phyloP scores from a whole-genome alignment of 169 alveolate species.

The Cryptosporidium parvum region DNA sequence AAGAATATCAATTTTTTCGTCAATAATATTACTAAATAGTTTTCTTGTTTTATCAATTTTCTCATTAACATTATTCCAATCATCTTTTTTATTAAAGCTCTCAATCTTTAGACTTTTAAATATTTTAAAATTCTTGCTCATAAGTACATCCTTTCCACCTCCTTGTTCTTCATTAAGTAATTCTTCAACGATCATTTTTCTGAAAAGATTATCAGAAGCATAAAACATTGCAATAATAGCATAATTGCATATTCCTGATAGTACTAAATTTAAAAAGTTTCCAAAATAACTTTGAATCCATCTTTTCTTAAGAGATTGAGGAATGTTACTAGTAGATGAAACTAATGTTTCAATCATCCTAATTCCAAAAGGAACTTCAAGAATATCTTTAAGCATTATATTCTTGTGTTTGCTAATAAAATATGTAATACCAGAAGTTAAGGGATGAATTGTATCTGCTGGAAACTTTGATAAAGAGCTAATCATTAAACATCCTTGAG shows the following conservation, averaged over 20 bases:
- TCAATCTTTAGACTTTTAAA: conserved; percentile 46
- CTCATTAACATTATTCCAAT: conserved; percentile 23
- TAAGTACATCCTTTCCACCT: conserved; percentile 50
- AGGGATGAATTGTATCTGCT: conserved; percentile 59
- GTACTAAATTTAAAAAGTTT: conserved; percentile 6
- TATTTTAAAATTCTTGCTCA: conserved; percentile 40
- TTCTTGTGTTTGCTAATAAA: conserved; percentile 35
- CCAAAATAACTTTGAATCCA: conserved; percentile 69
- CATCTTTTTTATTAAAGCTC: conserved; percentile 24
- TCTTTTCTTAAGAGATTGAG: conserved; percentile 32
- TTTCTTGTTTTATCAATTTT: conserved; percentile 48
- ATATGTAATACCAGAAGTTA: conserved; percentile 55
- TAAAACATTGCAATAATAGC: conserved; percentile 66
- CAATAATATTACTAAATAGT: conserved; percentile 42
- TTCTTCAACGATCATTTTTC: conserved; percentile 51
- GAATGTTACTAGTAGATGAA: conserved; percentile 32
- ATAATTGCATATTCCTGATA: conserved; percentile 41
- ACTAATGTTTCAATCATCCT: conserved; percentile 45
- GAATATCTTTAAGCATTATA: conserved; percentile 17
- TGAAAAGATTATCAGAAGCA: conserved; percentile 49
- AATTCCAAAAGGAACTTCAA: conserved; percentile 21
- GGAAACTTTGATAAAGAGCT: conserved; percentile 64
- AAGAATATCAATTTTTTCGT: conserved; percentile 11
- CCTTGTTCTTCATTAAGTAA: conserved; percentile 60
- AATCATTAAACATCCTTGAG: conserved; percentile 58